A percentile compares a stretch with the other conserved stretches of the same genome.
phyloP scores from a whole-genome alignment of 1,284 basidiomycete species.

The Trametes sp. region DNA sequence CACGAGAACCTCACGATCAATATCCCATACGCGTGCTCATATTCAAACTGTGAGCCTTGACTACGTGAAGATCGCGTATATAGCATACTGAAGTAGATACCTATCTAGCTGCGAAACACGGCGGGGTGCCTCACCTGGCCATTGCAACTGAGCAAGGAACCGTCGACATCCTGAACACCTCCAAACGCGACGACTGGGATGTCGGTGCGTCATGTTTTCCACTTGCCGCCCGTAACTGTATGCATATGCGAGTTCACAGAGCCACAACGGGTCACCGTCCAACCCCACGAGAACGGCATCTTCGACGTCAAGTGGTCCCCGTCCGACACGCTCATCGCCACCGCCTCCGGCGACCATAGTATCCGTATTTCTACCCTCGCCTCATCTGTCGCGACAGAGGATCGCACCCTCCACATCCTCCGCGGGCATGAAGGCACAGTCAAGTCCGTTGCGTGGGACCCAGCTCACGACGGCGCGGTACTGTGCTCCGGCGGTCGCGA shows the following conservation, averaged over 20 bases:
- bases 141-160: constrained; percentile 78
- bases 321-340: constrained; percentile 65
- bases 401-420: constrained; percentile 53
- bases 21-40: constrained; percentile 77
- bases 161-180: constrained; percentile 69
- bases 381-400: constrained; percentile 39
- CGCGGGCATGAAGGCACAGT: constrained; percentile 69
- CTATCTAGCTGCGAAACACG: constrained; percentile 62
- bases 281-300: constrained; percentile 71
- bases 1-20: constrained; percentile 55
- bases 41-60: constrained; percentile 57
- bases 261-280: constrained; percentile 58
- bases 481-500: constrained; percentile 75
- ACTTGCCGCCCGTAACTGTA: background rate
- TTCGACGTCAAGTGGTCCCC: constrained; percentile 77
- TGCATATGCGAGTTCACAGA: constrained; percentile 45
- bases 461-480: constrained; percentile 55
- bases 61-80: background rate
- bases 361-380: constrained; percentile 59
- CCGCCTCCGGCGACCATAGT: constrained; percentile 73
- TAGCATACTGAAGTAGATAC: background rate
- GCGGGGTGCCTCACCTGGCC: constrained; percentile 61
- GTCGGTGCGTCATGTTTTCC: constrained; percentile 52
- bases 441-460: constrained; percentile 76
- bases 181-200: constrained; percentile 67